Base-by-base conservation (phyloP, 768 basidiomycete species). In the Phlebiopsis gigantea region DNA sequence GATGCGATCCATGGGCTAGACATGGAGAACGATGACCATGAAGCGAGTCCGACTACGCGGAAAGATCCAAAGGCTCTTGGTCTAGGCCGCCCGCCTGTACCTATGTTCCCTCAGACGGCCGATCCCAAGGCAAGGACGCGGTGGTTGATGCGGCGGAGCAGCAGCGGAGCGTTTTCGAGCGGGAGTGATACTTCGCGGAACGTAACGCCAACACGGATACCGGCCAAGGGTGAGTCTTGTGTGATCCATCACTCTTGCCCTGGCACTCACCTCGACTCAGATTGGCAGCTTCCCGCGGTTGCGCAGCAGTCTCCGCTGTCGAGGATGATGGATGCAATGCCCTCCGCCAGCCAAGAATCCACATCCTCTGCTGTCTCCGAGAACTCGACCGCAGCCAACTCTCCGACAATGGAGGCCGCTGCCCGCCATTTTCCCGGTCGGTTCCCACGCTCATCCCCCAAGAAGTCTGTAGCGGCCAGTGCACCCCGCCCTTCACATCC, bases 81-180 rank as follows among this genome's bases (percentile, higher is more conserved):
- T 1, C 69, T 90, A 29, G 88, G 88, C 0, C 77, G 79, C 15
- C 86, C 87, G 14, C 61, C 66, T n/a, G 43, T 64, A 21, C 65
- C 65, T 2, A 39, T 31, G 21, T 65, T 64, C 43, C 59, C 60
- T 7, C 55, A 62, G 41, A 53, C 57, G n/a, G 57, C 54, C 1
- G 62, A 63, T 31, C 61, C 62, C 14, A 64, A 65, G 41, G 55
- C 54, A 1, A 60, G 61, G 26, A 74, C 80, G 46, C 75, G 79
- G 41, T 86, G 83, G 82, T 66, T 90, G 28, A 81, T 87, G 79
- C 79, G 90, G 12, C 77, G 90, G 59, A 90, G 84, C 56, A 91
- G 88, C 65, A 90, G 89, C 61, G 88, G 89, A 14, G 85, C 87
- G 1, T 89, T 90, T 63, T 90, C 89, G 10, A 86, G 82, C 60